A percentile compares a stretch with the other conserved stretches of the same genome.
These are phyloP conservation scores for Colletotrichum tamarilloi DNA, from an alignment of 2,329 filamentous ascomycete genomes.

Conservation along the genomic window DNA sequence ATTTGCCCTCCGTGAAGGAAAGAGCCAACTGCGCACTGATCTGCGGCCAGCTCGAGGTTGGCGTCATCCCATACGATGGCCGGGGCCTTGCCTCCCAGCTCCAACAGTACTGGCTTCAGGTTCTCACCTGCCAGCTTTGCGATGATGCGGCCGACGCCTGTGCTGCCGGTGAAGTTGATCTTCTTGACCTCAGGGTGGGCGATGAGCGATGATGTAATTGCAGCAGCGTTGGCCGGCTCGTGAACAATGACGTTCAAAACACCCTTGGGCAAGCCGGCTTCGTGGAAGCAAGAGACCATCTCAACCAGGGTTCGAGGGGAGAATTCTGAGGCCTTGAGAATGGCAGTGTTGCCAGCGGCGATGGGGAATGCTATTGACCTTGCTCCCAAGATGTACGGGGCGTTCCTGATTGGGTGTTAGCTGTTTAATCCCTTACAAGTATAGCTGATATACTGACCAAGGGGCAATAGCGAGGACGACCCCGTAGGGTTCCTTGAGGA, in stretches of 20 bases:
- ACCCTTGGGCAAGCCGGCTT: slow-evolving; percentile 81
- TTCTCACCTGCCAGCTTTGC: slow-evolving; percentile 75
- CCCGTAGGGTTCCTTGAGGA: slow-evolving; percentile 79
- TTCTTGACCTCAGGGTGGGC: slow-evolving; percentile 76
- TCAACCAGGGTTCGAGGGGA: slow-evolving; percentile 73
- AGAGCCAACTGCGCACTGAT: slow-evolving; percentile 74
- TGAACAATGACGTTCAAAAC: slow-evolving; percentile 78
- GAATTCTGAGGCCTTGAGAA: slow-evolving; percentile 78
- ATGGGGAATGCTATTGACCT: slow-evolving; percentile 72
- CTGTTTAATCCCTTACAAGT: background rate
- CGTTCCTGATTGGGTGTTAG: slow-evolving; percentile 58
- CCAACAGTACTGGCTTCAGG: slow-evolving; percentile 83
- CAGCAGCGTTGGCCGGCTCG: slow-evolving; percentile 73
- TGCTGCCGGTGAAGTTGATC: slow-evolving; percentile 88
- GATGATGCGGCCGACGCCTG: slow-evolving; percentile 78
- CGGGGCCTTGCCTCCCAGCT: slow-evolving; percentile 85
- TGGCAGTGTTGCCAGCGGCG: slow-evolving; percentile 80
- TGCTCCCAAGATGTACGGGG: slow-evolving; percentile 65
- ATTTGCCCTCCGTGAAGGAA: slow-evolving; percentile 83
- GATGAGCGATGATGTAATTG: slow-evolving; percentile 76
- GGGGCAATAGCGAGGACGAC: slow-evolving; percentile 84
- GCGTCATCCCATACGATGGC: slow-evolving; percentile 86
- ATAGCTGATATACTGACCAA: slow-evolving; percentile 65
- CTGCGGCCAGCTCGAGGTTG: slow-evolving; percentile 77
- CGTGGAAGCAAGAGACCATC: slow-evolving; percentile 72